A percentile compares a stretch with the other conserved stretches of the same genome.
These are phyloP conservation scores for Neurospora terricola DNA, from an alignment of 495 filamentous ascomycete genomes.

Conservation along the genomic window DNA sequence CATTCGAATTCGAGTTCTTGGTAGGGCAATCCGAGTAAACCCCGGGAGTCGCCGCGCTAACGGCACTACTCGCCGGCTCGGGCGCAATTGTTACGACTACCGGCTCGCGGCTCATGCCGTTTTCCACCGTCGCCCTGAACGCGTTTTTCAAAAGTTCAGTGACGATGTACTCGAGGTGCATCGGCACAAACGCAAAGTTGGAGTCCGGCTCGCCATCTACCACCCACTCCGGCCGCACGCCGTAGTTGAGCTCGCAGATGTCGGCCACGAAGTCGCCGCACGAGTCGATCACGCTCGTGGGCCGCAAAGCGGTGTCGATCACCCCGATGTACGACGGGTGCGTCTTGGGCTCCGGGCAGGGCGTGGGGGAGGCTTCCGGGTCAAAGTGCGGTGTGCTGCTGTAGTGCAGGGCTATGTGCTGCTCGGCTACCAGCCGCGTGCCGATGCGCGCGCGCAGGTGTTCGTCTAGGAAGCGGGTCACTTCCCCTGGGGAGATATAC, in stretches of 20 bases:
- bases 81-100: conserved; percentile 89
- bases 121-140: conserved; percentile 86
- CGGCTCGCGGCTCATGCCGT: conserved; percentile 63
- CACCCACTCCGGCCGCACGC: conserved; percentile 68
- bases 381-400: conserved; percentile 62
- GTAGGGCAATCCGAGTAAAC: not conserved
- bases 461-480: conserved; percentile 85
- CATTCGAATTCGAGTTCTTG: not conserved
- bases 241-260: conserved; percentile 93
- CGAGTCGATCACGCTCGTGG: conserved; percentile 63
- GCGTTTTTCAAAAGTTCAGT: conserved; percentile 96
- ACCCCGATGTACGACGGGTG: conserved; percentile 81
- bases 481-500: conserved; percentile 70
- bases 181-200: conserved; percentile 81
- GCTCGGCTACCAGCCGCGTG: conserved; percentile 87
- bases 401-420: conserved; percentile 89
- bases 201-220: conserved; percentile 77
- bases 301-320: conserved; percentile 84
- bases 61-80: conserved; percentile 54
- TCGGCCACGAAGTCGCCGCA: conserved; percentile 88
- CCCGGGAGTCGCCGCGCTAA: conserved; percentile 26
- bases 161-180: conserved; percentile 93
- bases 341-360: conserved; percentile 27
- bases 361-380: conserved; percentile 29
- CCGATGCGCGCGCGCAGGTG: conserved; percentile 91